phyloP scores from a whole-genome alignment of 208 protist species.

The Willaertia magna region DNA sequence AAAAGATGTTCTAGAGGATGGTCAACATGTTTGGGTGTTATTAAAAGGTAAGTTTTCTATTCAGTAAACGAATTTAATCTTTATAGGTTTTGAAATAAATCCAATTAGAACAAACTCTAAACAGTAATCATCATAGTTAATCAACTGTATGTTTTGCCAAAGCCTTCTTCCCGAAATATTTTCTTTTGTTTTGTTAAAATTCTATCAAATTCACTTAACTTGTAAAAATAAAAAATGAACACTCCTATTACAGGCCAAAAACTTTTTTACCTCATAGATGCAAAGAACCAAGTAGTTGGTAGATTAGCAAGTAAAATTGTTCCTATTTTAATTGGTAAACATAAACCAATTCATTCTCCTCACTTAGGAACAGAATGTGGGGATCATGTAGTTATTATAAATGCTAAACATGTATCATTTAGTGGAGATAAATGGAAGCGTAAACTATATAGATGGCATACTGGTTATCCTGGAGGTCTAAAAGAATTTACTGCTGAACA shows the following conservation, averaged over 20 bases:
- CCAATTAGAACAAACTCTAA: neutral
- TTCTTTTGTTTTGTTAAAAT: no score
- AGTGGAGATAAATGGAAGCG: slow-evolving; percentile 15
- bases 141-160: neutral
- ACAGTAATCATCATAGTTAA: neutral
- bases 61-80: no score
- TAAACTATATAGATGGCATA: slow-evolving; percentile 12
- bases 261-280: slow-evolving; percentile 12
- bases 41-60: slow-evolving; percentile 7
- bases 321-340: slow-evolving; percentile 19
- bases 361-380: neutral
- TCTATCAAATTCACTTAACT: no score
- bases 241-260: neutral
- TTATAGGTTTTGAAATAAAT: neutral
- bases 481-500: slow-evolving; percentile 10
- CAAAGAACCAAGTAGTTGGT: neutral
- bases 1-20: neutral
- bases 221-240: neutral
- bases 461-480: slow-evolving; percentile 20
- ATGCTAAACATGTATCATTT: slow-evolving; percentile 2
- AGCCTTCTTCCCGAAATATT: no score
- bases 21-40: neutral
- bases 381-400: slow-evolving; percentile 17
- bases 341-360: slow-evolving; percentile 16
- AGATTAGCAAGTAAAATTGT: slow-evolving; percentile 10